Conservation (phyloP, 331 rosid species). For the Malus hybrid region DNA sequence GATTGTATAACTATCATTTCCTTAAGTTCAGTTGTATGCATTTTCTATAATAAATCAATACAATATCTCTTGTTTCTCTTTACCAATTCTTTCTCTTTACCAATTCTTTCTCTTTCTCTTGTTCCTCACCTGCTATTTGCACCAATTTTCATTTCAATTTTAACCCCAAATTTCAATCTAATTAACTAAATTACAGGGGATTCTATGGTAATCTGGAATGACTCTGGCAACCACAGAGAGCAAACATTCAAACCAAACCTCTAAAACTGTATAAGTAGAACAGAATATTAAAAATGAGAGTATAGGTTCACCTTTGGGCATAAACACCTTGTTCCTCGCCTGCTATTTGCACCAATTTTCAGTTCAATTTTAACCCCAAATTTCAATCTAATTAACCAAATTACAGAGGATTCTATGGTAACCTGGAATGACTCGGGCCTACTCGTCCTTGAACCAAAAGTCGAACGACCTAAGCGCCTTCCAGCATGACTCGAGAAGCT, state of each 20-base stretch:
- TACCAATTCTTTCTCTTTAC: too few species aligned
- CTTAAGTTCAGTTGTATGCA: too few species aligned
- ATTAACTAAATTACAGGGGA: too few species aligned
- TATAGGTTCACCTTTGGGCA: not conserved
- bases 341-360: not conserved
- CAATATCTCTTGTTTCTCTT: too few species aligned
- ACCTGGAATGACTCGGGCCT: constrained; percentile 38
- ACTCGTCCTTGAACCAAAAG: constrained; percentile 40
- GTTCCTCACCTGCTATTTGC: constrained; percentile 29
- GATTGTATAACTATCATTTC: too few species aligned
- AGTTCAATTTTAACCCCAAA: not conserved
- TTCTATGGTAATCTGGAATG: constrained; percentile 12
- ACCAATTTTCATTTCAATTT: not conserved
- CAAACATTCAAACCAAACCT: too few species aligned
- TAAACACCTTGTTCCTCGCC: constrained; percentile 41
- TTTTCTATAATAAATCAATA: too few species aligned
- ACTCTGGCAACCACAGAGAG: constrained; percentile 1
- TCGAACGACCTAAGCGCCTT: constrained; percentile 32
- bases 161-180: too few species aligned
- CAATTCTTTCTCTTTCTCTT: not conserved
- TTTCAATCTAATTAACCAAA: too few species aligned
- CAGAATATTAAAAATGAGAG: too few species aligned
- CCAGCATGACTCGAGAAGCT: constrained; percentile 26
- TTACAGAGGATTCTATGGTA: not conserved
- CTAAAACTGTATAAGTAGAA: too few species aligned